phyloP scores from a whole-genome alignment of 176 grass and related monocot genomes.

The Lolium multiflorum region DNA sequence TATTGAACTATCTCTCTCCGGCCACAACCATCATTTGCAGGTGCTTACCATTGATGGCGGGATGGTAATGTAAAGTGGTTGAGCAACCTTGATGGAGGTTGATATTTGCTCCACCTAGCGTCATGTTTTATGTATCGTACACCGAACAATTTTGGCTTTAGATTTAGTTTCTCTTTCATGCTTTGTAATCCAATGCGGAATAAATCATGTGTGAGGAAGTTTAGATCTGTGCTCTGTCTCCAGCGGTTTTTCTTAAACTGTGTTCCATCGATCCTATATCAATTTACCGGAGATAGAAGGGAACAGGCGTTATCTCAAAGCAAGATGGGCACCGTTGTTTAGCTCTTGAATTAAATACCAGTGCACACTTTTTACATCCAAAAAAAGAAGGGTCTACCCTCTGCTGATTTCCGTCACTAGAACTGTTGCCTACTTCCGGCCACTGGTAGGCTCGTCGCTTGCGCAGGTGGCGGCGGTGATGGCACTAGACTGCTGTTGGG shows the following conservation, averaged over 20 bases:
- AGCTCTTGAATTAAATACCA: too few species aligned
- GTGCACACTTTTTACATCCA: too few species aligned
- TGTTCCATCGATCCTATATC: too few species aligned
- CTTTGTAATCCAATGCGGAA: slow-evolving; percentile 15
- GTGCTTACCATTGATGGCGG: slow-evolving; percentile 74
- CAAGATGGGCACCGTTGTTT: not conserved
- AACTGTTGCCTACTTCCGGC: too few species aligned
- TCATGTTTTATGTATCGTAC: slow-evolving; percentile 14
- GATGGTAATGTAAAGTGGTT: slow-evolving; percentile 63
- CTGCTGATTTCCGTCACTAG: too few species aligned
- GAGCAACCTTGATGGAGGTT: slow-evolving; percentile 10
- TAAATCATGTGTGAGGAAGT: slow-evolving; percentile 23
- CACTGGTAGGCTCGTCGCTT: too few species aligned
- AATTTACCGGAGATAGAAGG: not conserved
- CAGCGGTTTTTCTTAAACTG: too few species aligned
- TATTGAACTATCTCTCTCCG: not conserved
- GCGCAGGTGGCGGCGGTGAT: too few species aligned
- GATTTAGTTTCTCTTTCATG: not conserved
- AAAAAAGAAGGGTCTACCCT: too few species aligned
- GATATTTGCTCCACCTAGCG: not conserved
- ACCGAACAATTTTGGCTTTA: slow-evolving; percentile 35
- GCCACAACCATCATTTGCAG: not conserved
- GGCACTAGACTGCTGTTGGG: too few species aligned
- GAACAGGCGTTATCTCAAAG: not conserved
- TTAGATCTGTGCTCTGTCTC: not conserved